Conservation (phyloP, 179 eudicot species). For the Silene vulgaris region DNA sequence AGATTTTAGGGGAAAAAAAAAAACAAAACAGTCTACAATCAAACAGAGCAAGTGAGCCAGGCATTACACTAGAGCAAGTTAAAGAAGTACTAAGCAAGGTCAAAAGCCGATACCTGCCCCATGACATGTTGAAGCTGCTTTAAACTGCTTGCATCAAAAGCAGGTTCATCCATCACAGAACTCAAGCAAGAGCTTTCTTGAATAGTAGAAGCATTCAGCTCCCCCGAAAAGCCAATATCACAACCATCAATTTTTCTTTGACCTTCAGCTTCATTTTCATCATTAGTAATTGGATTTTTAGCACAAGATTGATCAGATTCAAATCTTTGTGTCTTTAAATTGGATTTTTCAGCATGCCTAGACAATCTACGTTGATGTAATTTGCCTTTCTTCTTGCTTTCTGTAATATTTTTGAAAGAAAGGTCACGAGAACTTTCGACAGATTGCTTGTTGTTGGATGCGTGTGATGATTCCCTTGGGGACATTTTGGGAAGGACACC, state of each 20-base stretch:
- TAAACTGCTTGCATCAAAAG: conserved; percentile 75
- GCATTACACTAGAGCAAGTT: neutral
- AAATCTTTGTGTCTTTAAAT: conserved; percentile 27
- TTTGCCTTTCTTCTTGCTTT: conserved; percentile 38
- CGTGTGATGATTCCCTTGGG: conserved; percentile 45
- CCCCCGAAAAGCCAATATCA: conserved; percentile 32
- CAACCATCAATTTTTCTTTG: conserved; percentile 32
- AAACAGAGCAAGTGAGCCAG: neutral
- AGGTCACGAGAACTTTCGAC: conserved; percentile 32
- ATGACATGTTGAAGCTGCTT: conserved; percentile 77
- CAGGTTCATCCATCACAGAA: conserved; percentile 55
- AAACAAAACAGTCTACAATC: neutral
- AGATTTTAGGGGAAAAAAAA: neutral
- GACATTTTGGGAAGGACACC: conserved; percentile 36
- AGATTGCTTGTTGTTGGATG: conserved; percentile 41
- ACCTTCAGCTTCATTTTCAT: conserved; percentile 36
- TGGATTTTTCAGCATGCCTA: conserved; percentile 27
- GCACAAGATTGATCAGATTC: conserved; percentile 28
- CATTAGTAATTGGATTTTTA: conserved; percentile 31
- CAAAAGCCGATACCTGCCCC: conserved; percentile 57
- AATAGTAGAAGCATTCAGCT: conserved; percentile 43
- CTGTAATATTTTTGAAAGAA: conserved; percentile 37
- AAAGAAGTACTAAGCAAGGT: neutral
- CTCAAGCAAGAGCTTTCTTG: conserved; percentile 61
- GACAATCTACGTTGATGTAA: conserved; percentile 29